Evolutionary conservation across 2,329 filamentous ascomycete genomes (phyloP).

Genomic region (Fusarium sp.): DNA sequence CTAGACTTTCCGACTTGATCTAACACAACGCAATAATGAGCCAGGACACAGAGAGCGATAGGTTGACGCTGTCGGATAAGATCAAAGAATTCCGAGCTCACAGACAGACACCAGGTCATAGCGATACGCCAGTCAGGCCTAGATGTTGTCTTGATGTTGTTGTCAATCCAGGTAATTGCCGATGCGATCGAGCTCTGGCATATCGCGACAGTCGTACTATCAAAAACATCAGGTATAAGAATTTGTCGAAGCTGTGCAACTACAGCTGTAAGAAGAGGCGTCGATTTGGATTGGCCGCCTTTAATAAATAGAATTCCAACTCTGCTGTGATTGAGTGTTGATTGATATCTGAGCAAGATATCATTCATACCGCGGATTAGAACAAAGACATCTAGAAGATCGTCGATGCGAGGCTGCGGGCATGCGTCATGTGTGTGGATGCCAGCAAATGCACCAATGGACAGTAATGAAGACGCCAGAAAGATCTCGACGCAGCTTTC

Average conservation of each 20-base stretch:
- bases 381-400: slow-evolving; percentile 51
- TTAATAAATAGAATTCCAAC: slow-evolving; percentile 14
- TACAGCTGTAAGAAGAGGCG: slow-evolving; percentile 12
- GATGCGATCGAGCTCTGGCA: slow-evolving; percentile 16
- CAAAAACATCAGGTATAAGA: slow-evolving; percentile 12
- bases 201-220: neutral
- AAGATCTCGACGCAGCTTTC: slow-evolving; percentile 53
- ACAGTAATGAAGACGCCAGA: slow-evolving; percentile 49
- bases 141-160: neutral
- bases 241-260: slow-evolving; percentile 27
- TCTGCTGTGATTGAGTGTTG: slow-evolving; percentile 9
- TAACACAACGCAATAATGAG: slow-evolving; percentile 35
- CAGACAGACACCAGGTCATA: slow-evolving; percentile 32
- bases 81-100: slow-evolving; percentile 31
- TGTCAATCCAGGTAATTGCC: slow-evolving; percentile 15
- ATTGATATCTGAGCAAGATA: slow-evolving; percentile 47
- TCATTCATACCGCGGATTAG: slow-evolving; percentile 50
- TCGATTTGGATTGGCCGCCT: neutral
- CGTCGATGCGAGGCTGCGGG: slow-evolving; percentile 45
- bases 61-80: slow-evolving; percentile 32
- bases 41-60: slow-evolving; percentile 25
- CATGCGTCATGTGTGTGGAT: slow-evolving; percentile 36
- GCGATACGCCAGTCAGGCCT: slow-evolving; percentile 17
- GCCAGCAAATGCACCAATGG: slow-evolving; percentile 51
- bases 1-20: slow-evolving; percentile 12